phyloP scores from a whole-genome alignment of 352 stramenopile species.

The Globisporangium iwayamae region DNA sequence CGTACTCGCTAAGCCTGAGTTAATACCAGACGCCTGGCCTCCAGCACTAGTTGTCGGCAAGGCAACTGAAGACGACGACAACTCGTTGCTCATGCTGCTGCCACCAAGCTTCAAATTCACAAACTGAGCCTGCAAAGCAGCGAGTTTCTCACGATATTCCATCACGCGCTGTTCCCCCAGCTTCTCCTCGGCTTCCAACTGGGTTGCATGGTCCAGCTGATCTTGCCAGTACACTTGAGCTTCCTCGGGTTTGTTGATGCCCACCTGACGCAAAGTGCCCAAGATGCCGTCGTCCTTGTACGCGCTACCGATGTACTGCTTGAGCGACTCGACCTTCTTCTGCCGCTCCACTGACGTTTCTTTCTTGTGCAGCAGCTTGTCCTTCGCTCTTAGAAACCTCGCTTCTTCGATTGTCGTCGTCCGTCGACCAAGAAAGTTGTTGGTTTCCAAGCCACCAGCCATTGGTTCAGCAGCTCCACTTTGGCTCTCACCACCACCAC shows the following conservation, averaged over 20 bases:
- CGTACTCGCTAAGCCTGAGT: background rate
- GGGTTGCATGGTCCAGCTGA: constrained; percentile 64
- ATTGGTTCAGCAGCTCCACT: background rate
- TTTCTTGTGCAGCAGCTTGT: constrained; percentile 76
- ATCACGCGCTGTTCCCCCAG: constrained; percentile 53
- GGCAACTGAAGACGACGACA: constrained; percentile 4
- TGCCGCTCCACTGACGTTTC: constrained; percentile 54
- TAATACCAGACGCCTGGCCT: background rate
- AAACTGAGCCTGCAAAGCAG: constrained; percentile 52
- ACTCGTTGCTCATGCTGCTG: constrained; percentile 22
- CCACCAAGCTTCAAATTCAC: constrained; percentile 73
- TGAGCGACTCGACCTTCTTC: constrained; percentile 55
- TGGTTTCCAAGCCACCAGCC: background rate
- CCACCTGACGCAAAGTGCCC: constrained; percentile 65
- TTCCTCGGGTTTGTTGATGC: constrained; percentile 76
- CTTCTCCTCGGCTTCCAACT: constrained; percentile 64
- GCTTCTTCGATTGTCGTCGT: constrained; percentile 23
- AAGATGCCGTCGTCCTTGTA: constrained; percentile 76
- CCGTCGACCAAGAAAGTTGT: background rate
- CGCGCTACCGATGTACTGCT: constrained; percentile 64
- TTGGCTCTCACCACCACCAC: background rate
- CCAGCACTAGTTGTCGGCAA: constrained; percentile 4
- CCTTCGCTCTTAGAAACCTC: constrained; percentile 60
- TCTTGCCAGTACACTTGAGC: constrained; percentile 76
- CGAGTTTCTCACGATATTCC: constrained; percentile 58